phyloP scores from a whole-genome alignment of 164 flowering plant species.

The Magnolia officinalis region DNA sequence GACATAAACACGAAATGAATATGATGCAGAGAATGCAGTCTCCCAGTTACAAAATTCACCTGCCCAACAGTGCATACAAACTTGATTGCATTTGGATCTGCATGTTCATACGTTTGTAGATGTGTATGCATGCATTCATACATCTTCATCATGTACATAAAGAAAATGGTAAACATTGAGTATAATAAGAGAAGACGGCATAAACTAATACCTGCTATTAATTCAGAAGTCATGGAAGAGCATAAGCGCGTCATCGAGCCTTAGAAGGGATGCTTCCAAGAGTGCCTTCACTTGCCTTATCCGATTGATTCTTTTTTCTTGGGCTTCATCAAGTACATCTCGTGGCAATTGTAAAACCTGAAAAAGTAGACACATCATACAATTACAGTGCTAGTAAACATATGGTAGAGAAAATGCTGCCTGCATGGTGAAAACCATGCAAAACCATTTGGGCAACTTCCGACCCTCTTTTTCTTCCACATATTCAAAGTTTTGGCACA shows the following conservation, averaged over 20 bases:
- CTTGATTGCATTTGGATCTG: neutral
- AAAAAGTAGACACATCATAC: slow-evolving; percentile 5
- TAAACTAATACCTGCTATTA: neutral
- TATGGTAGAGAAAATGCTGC: too few species aligned
- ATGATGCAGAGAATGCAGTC: too few species aligned
- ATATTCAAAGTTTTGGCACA: too few species aligned
- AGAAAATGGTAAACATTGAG: neutral
- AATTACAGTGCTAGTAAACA: too few species aligned
- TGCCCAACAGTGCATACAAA: neutral
- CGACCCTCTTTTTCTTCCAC: too few species aligned
- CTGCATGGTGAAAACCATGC: too few species aligned
- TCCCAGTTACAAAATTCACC: too few species aligned
- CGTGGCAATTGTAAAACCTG: slow-evolving; percentile 38
- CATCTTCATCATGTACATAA: neutral
- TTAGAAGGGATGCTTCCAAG: slow-evolving; percentile 48
- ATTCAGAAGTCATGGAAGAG: slow-evolving; percentile 54
- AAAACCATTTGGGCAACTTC: too few species aligned
- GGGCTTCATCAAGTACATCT: slow-evolving; percentile 28
- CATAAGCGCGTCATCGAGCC: slow-evolving; percentile 65
- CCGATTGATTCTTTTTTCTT: slow-evolving; percentile 18
- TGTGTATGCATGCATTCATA: neutral
- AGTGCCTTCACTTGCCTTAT: slow-evolving; percentile 21
- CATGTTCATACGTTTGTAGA: neutral
- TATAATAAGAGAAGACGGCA: neutral
- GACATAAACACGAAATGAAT: too few species aligned